Percentiles rank a stretch among this genome's conserved stretches.
Evolutionary conservation across 2,329 filamentous ascomycete genomes (phyloP).

Genomic region (Colletotrichum sp.): DNA sequence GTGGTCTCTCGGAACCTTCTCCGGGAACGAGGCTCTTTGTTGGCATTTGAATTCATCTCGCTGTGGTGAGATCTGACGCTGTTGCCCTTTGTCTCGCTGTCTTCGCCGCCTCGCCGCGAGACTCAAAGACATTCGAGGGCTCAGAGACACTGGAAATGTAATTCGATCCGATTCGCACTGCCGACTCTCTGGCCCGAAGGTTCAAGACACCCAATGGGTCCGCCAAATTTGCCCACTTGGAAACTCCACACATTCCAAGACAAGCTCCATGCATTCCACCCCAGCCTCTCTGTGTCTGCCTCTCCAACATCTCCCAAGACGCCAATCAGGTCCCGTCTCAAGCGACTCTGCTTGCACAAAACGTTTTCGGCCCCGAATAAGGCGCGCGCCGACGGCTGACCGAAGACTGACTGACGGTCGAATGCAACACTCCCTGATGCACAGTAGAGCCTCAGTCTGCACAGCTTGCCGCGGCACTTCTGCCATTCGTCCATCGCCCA

Average conservation of each 20-base stretch:
- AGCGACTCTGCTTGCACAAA: neutral
- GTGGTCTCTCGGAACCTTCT: neutral
- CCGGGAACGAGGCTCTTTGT: neutral
- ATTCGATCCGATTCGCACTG: conserved; percentile 1
- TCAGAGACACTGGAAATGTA: neutral
- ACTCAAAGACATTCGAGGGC: neutral
- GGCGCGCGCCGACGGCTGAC: neutral
- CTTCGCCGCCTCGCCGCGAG: neutral
- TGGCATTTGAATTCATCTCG: neutral
- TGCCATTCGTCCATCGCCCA: neutral
- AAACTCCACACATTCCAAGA: neutral
- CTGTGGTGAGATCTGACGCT: neutral
- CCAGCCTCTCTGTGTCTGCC: neutral
- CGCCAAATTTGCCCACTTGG: neutral
- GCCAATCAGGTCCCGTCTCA: neutral
- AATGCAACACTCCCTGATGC: neutral
- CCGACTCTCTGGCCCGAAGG: conserved; percentile 6
- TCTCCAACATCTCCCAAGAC: neutral
- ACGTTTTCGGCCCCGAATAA: neutral
- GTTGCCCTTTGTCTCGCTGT: neutral
- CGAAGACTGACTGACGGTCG: neutral
- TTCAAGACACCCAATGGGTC: neutral
- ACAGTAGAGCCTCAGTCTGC: neutral
- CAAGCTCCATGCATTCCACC: neutral
- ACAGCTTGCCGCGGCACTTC: neutral